Base-by-base conservation (phyloP, 257 asterid species). In the Gentiana macrophylla region DNA sequence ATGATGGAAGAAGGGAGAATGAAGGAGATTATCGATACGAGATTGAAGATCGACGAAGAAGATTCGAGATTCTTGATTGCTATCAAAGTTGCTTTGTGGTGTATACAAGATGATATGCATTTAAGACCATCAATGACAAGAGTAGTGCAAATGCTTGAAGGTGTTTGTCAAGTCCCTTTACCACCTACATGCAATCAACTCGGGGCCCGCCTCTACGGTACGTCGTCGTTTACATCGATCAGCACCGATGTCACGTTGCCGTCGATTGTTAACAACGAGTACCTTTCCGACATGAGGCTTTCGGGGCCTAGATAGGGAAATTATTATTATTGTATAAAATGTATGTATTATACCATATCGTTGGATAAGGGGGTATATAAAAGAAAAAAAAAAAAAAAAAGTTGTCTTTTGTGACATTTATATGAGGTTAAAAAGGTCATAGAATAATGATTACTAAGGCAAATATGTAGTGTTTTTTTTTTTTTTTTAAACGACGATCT, bases 71-170 rank as follows among this genome's bases (percentile, higher is more conserved):
- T 80, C 11, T 64, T 35, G 2, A 77, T 66, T 37, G 89, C 89
- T 48, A 78, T 88, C 43, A 79, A 78, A 59, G 95, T 92, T 11
- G 95, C 97, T 45, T 62, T 92, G 76, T 92, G 98, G 98, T 92
- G 98, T 75, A 88, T 91, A 63, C 96, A 91, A 63, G 97, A 91
- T 43, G 97, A 91, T 50, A 84, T 84, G 98, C 41, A 51, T 56
- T 74, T 83, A 2, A 63, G 98, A 38, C 98, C 98, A 38, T 73
- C 98, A 4, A 91, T 91, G 98, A 70, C 83, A 1, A 84, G 79
- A 73, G 95, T 88, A 8, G 97, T 87, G 56, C 98, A 88, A 65
- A 92, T 92, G 97, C 94, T 92, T 0, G 98, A 92, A 74, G 94
- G 97, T 52, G 69, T 91, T 12, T 72, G 81, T 62, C 80, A 79